Percentiles rank a stretch among this genome's conserved stretches.
Conservation (phyloP, 2,329 filamentous ascomycete species). For the Escovopsis sp. region DNA sequence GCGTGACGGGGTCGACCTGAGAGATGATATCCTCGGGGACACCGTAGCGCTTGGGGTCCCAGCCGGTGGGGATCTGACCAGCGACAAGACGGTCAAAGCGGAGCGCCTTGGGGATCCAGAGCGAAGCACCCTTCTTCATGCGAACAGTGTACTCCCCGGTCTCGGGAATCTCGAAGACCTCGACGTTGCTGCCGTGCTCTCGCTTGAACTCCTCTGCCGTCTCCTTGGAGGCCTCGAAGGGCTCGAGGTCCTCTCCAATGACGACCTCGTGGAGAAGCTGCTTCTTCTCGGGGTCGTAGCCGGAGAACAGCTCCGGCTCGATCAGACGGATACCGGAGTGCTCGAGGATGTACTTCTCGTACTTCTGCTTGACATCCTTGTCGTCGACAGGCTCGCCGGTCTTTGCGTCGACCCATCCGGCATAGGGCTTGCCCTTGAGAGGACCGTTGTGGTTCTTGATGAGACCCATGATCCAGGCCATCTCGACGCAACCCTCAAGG, state of each 20-base stretch:
- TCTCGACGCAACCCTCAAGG: slow-evolving; percentile 93
- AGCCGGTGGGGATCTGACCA: slow-evolving; percentile 91
- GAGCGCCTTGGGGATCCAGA: slow-evolving; percentile 93
- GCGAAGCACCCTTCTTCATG: slow-evolving; percentile 85
- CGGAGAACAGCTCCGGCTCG: slow-evolving; percentile 90
- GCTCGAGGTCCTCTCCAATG: slow-evolving; percentile 91
- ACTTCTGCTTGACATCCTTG: slow-evolving; percentile 94
- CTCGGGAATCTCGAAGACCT: slow-evolving; percentile 89
- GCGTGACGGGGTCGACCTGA: slow-evolving; percentile 90
- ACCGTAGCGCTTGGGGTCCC: slow-evolving; percentile 93
- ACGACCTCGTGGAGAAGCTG: slow-evolving; percentile 95
- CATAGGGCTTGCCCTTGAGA: slow-evolving; percentile 91
- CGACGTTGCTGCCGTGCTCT: slow-evolving; percentile 93
- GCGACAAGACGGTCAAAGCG: slow-evolving; percentile 95
- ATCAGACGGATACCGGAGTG: slow-evolving; percentile 96
- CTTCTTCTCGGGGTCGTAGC: slow-evolving; percentile 97
- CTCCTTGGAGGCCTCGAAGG: slow-evolving; percentile 94
- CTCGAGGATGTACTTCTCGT: slow-evolving; percentile 91
- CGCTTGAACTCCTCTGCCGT: slow-evolving; percentile 95
- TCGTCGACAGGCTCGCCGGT: slow-evolving; percentile 90
- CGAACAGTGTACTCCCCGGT: slow-evolving; percentile 90
- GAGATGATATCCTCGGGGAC: slow-evolving; percentile 95
- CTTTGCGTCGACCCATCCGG: slow-evolving; percentile 93
- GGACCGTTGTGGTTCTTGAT: slow-evolving; percentile 97
- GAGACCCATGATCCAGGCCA: slow-evolving; percentile 99